Conservation (phyloP, 768 basidiomycete species). For the Lactarius sp. region DNA sequence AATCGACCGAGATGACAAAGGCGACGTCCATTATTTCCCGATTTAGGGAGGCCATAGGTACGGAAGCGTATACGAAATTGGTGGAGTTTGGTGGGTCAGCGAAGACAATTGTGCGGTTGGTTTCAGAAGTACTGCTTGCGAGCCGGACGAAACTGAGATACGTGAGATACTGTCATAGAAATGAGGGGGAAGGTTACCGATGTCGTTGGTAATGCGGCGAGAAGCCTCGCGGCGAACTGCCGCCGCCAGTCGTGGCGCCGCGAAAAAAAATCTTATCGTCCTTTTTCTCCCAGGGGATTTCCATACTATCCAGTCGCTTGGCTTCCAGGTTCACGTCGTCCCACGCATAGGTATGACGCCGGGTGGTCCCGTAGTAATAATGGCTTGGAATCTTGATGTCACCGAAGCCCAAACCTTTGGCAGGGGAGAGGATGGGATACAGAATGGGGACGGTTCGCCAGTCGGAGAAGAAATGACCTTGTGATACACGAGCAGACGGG, state of each 20-base stretch:
- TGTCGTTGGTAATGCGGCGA: slow-evolving; percentile 82
- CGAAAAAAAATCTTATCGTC: slow-evolving; percentile 88
- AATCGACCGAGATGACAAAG: slow-evolving; percentile 74
- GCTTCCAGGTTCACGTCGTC: slow-evolving; percentile 68
- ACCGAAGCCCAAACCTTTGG: slow-evolving; percentile 76
- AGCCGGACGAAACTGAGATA: slow-evolving; percentile 63
- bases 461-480: slow-evolving; percentile 97
- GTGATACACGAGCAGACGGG: slow-evolving; percentile 80
- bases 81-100: slow-evolving; percentile 57
- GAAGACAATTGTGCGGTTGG: slow-evolving; percentile 62
- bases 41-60: slow-evolving; percentile 61
- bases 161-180: slow-evolving; percentile 15
- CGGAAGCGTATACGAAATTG: slow-evolving; percentile 53
- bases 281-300: slow-evolving; percentile 85
- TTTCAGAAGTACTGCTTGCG: slow-evolving; percentile 52
- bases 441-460: slow-evolving; percentile 84
- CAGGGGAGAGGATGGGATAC: slow-evolving; percentile 94
- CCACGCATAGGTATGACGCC: slow-evolving; percentile 87
- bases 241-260: slow-evolving; percentile 94
- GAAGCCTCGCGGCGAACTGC: slow-evolving; percentile 81
- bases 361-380: slow-evolving; percentile 86
- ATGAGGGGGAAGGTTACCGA: slow-evolving; percentile 41
- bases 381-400: slow-evolving; percentile 95
- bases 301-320: slow-evolving; percentile 79
- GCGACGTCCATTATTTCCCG: slow-evolving; percentile 80